phyloP scores from a whole-genome alignment of 2,329 filamentous ascomycete species.

The Exophiala sp. region DNA sequence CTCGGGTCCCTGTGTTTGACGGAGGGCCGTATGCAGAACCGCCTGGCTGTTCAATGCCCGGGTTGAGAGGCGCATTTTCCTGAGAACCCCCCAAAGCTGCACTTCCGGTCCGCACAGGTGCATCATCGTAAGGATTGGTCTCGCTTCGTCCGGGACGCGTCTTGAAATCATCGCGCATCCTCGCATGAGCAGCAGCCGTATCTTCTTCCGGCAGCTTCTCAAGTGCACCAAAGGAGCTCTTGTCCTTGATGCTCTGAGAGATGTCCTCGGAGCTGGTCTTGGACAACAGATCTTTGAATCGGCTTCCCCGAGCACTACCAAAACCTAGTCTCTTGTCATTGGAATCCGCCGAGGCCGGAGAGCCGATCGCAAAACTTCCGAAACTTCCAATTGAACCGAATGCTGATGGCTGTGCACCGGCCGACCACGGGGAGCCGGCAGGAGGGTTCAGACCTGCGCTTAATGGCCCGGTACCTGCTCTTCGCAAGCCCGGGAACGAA shows the following conservation, averaged over 20 bases:
- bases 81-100: slow-evolving; percentile 70
- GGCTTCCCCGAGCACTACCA: slow-evolving; percentile 66
- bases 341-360: slow-evolving; percentile 42
- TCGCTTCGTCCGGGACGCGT: slow-evolving; percentile 45
- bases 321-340: slow-evolving; percentile 65
- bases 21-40: slow-evolving; percentile 58
- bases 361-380: slow-evolving; percentile 73
- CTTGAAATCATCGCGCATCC: slow-evolving; percentile 47
- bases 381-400: slow-evolving; percentile 77
- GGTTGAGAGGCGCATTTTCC: slow-evolving; percentile 55
- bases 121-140: slow-evolving; percentile 45
- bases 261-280: slow-evolving; percentile 69
- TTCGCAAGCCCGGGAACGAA: slow-evolving; percentile 52
- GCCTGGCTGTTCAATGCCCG: slow-evolving; percentile 49
- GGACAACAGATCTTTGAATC: slow-evolving; percentile 76
- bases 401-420: slow-evolving; percentile 55
- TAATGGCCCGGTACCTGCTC: slow-evolving; percentile 51
- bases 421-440: slow-evolving; percentile 52
- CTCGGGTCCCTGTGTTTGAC: slow-evolving; percentile 52
- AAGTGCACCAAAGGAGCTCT: slow-evolving; percentile 48
- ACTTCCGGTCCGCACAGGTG: slow-evolving; percentile 49
- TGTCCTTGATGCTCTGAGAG: slow-evolving; percentile 48
- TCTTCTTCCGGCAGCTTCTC: slow-evolving; percentile 51
- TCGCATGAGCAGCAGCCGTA: slow-evolving; percentile 41
- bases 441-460: slow-evolving; percentile 45